Conservation (phyloP, 179 eudicot genomes). For the Nepenthes alata region DNA sequence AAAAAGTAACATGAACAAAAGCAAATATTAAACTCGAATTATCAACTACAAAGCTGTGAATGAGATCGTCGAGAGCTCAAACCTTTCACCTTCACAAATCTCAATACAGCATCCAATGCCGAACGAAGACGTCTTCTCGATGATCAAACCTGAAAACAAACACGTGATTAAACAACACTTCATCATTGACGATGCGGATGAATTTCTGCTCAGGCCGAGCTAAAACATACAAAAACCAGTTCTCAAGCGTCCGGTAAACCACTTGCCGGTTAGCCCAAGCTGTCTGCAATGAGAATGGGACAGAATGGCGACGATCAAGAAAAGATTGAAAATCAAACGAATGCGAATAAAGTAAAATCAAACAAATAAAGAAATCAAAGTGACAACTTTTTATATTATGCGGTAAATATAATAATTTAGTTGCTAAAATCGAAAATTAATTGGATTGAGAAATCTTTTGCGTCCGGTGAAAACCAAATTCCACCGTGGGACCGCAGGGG, state of each 20-base stretch:
- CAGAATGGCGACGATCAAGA: not conserved
- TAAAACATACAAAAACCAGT: not conserved
- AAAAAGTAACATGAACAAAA: not conserved
- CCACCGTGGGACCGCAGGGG: no score
- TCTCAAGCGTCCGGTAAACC: not conserved
- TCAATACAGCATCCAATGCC: not conserved
- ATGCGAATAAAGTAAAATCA: not conserved
- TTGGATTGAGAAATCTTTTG: not conserved
- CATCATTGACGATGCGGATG: no score
- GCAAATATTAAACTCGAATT: not conserved
- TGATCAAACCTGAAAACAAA: not conserved
- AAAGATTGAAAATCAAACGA: not conserved
- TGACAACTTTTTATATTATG: no score
- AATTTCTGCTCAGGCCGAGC: not conserved
- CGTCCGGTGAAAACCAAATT: not conserved
- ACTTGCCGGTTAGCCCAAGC: slow-evolving; percentile 2
- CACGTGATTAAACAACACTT: not conserved
- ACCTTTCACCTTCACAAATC: not conserved
- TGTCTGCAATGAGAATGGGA: not conserved
- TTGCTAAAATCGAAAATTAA: not conserved
- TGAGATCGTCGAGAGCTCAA: not conserved
- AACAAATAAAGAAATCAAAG: not conserved
- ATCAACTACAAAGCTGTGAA: not conserved
- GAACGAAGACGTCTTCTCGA: not conserved
- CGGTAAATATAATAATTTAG: not conserved